phyloP scores from a whole-genome alignment of 768 basidiomycete species.

The Tricholoma saponaceum region DNA sequence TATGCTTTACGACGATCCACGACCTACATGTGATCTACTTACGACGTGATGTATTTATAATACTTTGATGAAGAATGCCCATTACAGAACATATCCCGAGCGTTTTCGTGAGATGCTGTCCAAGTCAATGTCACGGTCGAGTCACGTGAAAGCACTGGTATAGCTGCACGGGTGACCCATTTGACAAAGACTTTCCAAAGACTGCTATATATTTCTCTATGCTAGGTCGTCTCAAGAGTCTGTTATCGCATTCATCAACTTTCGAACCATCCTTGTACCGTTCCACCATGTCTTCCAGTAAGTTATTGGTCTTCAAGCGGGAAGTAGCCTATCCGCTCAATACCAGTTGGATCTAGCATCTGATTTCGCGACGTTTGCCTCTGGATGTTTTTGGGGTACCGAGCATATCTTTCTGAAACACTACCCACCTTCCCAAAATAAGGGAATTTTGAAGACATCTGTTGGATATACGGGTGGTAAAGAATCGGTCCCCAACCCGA shows the following conservation, averaged over 20 bases:
- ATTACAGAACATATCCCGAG: no score
- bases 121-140: no score
- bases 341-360: conserved; percentile 13
- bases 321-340: background rate
- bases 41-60: no score
- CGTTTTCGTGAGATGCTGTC: no score
- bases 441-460: conserved; percentile 68
- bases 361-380: conserved; percentile 44
- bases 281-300: conserved; percentile 37
- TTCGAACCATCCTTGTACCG: conserved; percentile 37
- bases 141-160: no score
- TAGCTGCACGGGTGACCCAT: no score
- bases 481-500: conserved; percentile 47
- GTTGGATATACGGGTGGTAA: conserved; percentile 84
- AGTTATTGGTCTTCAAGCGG: background rate
- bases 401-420: conserved; percentile 83
- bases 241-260: conserved; percentile 15
- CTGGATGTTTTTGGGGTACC: conserved; percentile 84
- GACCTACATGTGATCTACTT: no score
- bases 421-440: conserved; percentile 64
- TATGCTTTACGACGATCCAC: no score
- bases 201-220: conserved; percentile 11
- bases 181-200: no score
- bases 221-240: conserved; percentile 23
- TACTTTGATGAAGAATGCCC: no score